Base-by-base conservation (phyloP, 371 early-diverging fungal species). In the Rhizopus delemar region DNA sequence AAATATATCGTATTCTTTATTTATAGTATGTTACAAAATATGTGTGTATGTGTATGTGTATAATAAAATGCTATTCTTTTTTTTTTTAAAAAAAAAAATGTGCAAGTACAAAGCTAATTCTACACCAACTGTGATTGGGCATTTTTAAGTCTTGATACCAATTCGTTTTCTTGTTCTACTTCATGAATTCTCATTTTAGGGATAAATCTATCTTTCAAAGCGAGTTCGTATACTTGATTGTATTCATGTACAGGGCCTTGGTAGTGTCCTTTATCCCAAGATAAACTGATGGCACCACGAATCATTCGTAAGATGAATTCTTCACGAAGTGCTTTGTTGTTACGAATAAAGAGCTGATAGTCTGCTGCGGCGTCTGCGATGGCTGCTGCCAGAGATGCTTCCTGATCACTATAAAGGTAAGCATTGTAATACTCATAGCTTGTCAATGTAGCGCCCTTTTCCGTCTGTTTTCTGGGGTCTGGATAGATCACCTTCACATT, bases 271-370 rank as follows among this genome's bases (percentile, higher is more conserved):
- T 83, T 74, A 54, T 85, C 78, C 86, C 86, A 87, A 13, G 76
- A 81, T 56, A 87, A 65, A 5, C 73, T 65, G 28, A 81, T 45
- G 1, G 87, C 80, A 56, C 79, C 71, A 11, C 69, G 71, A 38
- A 84, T 79, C 70, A 87, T 74, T 12, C 85, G 68, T 41, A 77
- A 60, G 34, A 77, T 60, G 53, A 78, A 85, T 58, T 74, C 71
- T 65, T 87, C 87, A 12, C 78, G 79, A 31, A 77, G 61, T 3
- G 71, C 66, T 49, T 59, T 69, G 15, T 52, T 15, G 8, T 15
- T 43, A 5, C 43, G 33, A 58, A 59, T 12, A 55, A 71, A 74
- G 4, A 39, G 55, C 22, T 54, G 4, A 46, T 56, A 59, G 36
- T 85, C 82, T 6, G 38, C 32, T 8, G 74, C 57, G 5, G 79